Conservation (phyloP, 2,329 filamentous ascomycete species). For the Drechslerella stenobrocha region DNA sequence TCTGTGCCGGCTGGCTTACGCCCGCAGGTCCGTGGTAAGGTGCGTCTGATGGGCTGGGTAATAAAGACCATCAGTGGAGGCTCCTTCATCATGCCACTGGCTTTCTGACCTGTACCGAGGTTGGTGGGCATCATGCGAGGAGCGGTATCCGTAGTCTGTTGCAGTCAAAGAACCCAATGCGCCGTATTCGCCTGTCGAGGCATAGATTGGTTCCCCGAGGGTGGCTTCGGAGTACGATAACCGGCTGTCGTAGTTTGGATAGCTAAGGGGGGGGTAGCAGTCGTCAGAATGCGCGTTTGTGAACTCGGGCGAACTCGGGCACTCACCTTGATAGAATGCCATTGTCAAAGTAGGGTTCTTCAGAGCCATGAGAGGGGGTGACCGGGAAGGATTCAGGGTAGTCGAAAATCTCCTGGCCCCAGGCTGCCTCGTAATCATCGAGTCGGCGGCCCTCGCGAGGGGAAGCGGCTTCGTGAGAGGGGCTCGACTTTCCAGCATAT, state of each 20-base stretch:
- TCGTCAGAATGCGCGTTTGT: conserved; percentile 23
- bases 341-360: conserved; percentile 37
- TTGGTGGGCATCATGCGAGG: conserved; percentile 40
- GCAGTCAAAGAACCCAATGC: conserved; percentile 45
- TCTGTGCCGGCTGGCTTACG: conserved; percentile 27
- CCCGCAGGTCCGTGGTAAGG: conserved; percentile 46
- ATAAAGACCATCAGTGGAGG: conserved; percentile 48
- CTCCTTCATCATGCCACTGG: conserved; percentile 47
- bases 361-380: conserved; percentile 43
- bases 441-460: conserved; percentile 35
- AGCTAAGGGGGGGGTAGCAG: conserved; percentile 21
- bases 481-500: conserved; percentile 45
- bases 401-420: conserved; percentile 43
- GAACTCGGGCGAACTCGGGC: conserved; percentile 1
- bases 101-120: conserved; percentile 49
- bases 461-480: conserved; percentile 25
- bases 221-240: conserved; percentile 46
- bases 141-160: conserved; percentile 41
- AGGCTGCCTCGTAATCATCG: conserved; percentile 33
- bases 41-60: conserved; percentile 47
- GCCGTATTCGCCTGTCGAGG: conserved; percentile 37
- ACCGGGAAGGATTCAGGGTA: conserved; percentile 40
- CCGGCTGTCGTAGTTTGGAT: conserved; percentile 34
- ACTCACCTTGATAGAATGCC: conserved; percentile 47
- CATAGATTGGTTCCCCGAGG: conserved; percentile 37